Evolutionary conservation across 2,329 filamentous ascomycete genomes (phyloP), one percentile per base, ranked within the genome.

Genomic region (Hypomyces perniciosus): DNA sequence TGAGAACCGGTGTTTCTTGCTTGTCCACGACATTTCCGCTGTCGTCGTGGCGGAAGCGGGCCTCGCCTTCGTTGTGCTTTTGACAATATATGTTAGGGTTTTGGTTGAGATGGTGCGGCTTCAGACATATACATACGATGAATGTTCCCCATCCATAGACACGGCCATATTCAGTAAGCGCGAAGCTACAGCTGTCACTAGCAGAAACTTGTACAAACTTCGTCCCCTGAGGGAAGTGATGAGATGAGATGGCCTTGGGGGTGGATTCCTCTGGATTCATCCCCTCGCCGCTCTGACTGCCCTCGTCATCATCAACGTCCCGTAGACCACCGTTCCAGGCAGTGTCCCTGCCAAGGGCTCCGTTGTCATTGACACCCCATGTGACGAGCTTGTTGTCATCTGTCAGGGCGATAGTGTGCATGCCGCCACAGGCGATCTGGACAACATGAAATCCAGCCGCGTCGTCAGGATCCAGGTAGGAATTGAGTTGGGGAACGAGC

Each of bases 121-220:
- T 41, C 12, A 27, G 20, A 20, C 20, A 20, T 37, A 8, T 31
- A 68, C 75, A 65, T 72, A 81, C 78, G 58, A 83, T 72, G 71
- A 90, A 90, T 5, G 84, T 86, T 27, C 87, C 86, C 85, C 87
- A 90, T 53, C 85, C 86, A 62, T 86, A 90, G 28, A 90, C 81
- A 38, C 77, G 70, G 10, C 86, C 86, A 49, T 82, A 78, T 13
- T 79, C 76, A 9, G 86, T 89, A 29, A 90, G 73, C 1, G 79
- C 85, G 65, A 90, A 87, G 1, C 81, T 85, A 38, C 81, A 79
- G 61, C 80, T 83, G 59, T 86, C 82, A n/a, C 77, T 78, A 34
- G 81, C 81, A 41, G 73, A 75, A 44, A 87, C 70, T 54, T 81
- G 74, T 8, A 77, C 76, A 55, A 86, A 84, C 9, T 72, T 80